Evolutionary conservation across 1,139 yeast species (phyloP), one percentile per base, ranked within the genome.

Genomic region (Magnusiomyces sp.): DNA sequence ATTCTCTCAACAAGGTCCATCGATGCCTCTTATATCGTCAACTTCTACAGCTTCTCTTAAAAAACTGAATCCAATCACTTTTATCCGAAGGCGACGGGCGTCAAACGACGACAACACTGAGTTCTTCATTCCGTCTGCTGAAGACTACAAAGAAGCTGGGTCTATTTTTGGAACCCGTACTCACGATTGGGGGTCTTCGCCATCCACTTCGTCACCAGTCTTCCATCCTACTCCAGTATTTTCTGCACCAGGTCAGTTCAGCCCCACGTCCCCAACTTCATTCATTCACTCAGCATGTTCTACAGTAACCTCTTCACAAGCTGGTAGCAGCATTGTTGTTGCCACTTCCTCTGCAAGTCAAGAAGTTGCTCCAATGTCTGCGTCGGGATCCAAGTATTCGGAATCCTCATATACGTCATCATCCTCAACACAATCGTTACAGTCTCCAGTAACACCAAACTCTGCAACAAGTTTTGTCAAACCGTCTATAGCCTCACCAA

Each of bases 101-200:
- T 41, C 43, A 32, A 41, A 43, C 13, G 49, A 36, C n/a, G 53
- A 42, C 9, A 14, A 17, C 17, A 44, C 47, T 1, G 43, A 32
- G 11, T 17, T 37, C 10, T 34, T 44, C 9, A 17, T 50, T 9
- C 52, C 51, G 5, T 45, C 54, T 2, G 52, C 50, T 2, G 50
- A 54, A n/a, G 57, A 54, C n/a, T 54, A 54, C 45, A 43, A 43
- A 34, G 63, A 58, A 20, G 68, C 67, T 5, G 69, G 68, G 11
- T 56, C 60, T 29, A 65, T 65, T 33, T 59, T 58, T 47, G 69
- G 69, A 38, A 65, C 68, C 16, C 51, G 67, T 34, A 61, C 61
- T 16, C 66, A 65, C 37, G 66, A 64, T 43, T 65, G 69, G 69
- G 64, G 66, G 17, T 51, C 60, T 9, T 3, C 43, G 5, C 33